These are phyloP conservation scores for Nitzschia inconspicua DNA, from an alignment of 108 stramenopile genomes.

Conservation along the genomic window DNA sequence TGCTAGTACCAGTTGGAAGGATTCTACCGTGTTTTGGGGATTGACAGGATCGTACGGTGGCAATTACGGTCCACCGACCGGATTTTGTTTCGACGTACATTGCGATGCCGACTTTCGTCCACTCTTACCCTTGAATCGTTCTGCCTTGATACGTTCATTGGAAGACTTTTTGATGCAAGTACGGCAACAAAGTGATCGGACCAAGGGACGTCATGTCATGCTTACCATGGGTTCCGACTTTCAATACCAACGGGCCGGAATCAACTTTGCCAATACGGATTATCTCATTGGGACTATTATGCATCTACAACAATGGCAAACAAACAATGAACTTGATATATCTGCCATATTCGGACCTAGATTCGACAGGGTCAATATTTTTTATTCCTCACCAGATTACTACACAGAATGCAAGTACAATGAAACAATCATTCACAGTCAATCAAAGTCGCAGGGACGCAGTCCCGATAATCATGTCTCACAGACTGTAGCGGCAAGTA, in stretches of 20 bases:
- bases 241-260: slow-evolving; percentile 34
- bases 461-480: not conserved
- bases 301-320: slow-evolving; percentile 4
- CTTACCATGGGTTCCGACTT: slow-evolving; percentile 86
- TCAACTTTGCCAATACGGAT: slow-evolving; percentile 33
- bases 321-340: slow-evolving; percentile 13
- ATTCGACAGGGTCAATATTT: slow-evolving; percentile 74
- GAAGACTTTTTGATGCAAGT: slow-evolving; percentile 50
- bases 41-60: slow-evolving; percentile 73
- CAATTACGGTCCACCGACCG: slow-evolving; percentile 74
- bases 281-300: slow-evolving; percentile 13
- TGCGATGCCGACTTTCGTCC: slow-evolving; percentile 42
- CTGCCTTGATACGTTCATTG: slow-evolving; percentile 25
- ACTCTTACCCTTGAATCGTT: slow-evolving; percentile 51
- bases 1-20: slow-evolving; percentile 29
- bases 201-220: slow-evolving; percentile 81
- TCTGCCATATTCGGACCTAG: slow-evolving; percentile 43
- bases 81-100: slow-evolving; percentile 78
- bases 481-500: not conserved
- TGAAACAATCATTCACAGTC: not conserved
- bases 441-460: not conserved
- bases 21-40: slow-evolving; percentile 76
- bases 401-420: slow-evolving; percentile 80
- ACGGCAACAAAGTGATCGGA: slow-evolving; percentile 63
- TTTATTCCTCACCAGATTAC: slow-evolving; percentile 82